Percentiles rank a stretch among this genome's conserved stretches.
These are phyloP conservation scores for Aspergillus clavatus DNA, from an alignment of 2,329 filamentous ascomycete species.

Conservation along the genomic window DNA sequence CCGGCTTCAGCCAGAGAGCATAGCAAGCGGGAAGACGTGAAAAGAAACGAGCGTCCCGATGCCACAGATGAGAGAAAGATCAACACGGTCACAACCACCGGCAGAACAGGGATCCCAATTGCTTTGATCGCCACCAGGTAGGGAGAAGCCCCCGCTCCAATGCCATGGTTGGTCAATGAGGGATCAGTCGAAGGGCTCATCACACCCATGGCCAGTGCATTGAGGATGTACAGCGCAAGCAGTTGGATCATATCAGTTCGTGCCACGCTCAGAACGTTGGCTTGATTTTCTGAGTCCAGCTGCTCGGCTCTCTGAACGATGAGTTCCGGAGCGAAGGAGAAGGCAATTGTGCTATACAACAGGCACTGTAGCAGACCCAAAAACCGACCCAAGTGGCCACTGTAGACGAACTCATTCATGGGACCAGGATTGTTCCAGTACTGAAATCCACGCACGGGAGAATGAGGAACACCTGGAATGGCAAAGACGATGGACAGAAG, in stretches of 20 bases:
- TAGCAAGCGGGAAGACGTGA: slow-evolving; percentile 63
- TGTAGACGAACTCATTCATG: slow-evolving; percentile 45
- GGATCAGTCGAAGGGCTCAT: slow-evolving; percentile 55
- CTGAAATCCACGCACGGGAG: slow-evolving; percentile 46
- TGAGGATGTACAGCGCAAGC: slow-evolving; percentile 54
- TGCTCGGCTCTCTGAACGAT: slow-evolving; percentile 53
- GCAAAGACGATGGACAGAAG: slow-evolving; percentile 49
- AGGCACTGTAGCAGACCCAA: slow-evolving; percentile 47
- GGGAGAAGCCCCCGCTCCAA: slow-evolving; percentile 49
- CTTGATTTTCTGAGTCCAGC: slow-evolving; percentile 44
- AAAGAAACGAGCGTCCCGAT: slow-evolving; percentile 72
- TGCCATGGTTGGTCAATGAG: slow-evolving; percentile 49
- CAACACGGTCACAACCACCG: slow-evolving; percentile 67
- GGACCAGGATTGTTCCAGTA: slow-evolving; percentile 48
- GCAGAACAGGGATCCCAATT: slow-evolving; percentile 59
- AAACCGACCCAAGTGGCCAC: slow-evolving; percentile 46
- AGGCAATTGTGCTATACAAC: slow-evolving; percentile 49
- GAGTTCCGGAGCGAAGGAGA: slow-evolving; percentile 51
- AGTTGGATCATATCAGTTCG: slow-evolving; percentile 54
- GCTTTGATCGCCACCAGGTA: slow-evolving; percentile 40
- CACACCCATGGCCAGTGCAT: slow-evolving; percentile 54
- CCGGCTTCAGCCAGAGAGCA: slow-evolving; percentile 60
- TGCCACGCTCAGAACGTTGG: slow-evolving; percentile 51
- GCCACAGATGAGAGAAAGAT: slow-evolving; percentile 72
- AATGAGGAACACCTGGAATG: slow-evolving; percentile 46